phyloP scores from a whole-genome alignment of 1,284 basidiomycete genomes.

The Irpex lacteus region DNA sequence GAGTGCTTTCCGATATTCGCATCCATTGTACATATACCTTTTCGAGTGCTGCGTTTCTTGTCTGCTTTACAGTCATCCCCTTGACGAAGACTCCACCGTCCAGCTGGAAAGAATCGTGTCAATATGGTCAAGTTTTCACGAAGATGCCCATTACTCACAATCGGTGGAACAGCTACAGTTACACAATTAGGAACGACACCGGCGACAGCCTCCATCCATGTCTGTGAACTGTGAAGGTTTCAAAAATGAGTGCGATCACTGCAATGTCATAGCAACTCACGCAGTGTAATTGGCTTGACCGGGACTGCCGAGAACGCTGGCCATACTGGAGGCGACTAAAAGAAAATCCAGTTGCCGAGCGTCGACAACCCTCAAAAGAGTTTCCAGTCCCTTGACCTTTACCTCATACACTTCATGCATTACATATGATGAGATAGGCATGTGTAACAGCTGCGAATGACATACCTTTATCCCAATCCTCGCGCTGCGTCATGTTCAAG shows the following conservation, averaged over 20 bases:
- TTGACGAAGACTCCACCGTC: conserved; percentile 15
- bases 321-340: conserved; percentile 10
- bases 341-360: conserved; percentile 14
- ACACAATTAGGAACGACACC: not conserved
- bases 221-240: conserved; percentile 7
- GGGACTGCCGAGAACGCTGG: conserved; percentile 10
- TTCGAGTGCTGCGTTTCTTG: conserved; percentile 13
- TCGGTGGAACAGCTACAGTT: conserved; percentile 8
- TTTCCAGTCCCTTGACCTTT: conserved; percentile 14
- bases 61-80: conserved; percentile 2
- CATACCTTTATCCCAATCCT: conserved; percentile 18
- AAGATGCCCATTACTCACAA: conserved; percentile 7
- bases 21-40: conserved; percentile 4
- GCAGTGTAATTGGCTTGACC: not conserved
- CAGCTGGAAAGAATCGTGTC: conserved; percentile 2
- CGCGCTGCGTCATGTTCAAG: conserved; percentile 13
- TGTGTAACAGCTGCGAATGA: not conserved
- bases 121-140: not conserved
- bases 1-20: not conserved
- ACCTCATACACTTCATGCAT: conserved; percentile 13
- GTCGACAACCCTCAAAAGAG: conserved; percentile 12
- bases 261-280: not conserved
- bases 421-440: not conserved
- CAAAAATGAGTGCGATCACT: conserved; percentile 1
- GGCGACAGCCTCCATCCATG: not conserved